Evolutionary conservation across 2,329 filamentous ascomycete genomes (phyloP), one percentile per base, ranked within the genome.

Genomic region (Aspergillus bombycis): DNA sequence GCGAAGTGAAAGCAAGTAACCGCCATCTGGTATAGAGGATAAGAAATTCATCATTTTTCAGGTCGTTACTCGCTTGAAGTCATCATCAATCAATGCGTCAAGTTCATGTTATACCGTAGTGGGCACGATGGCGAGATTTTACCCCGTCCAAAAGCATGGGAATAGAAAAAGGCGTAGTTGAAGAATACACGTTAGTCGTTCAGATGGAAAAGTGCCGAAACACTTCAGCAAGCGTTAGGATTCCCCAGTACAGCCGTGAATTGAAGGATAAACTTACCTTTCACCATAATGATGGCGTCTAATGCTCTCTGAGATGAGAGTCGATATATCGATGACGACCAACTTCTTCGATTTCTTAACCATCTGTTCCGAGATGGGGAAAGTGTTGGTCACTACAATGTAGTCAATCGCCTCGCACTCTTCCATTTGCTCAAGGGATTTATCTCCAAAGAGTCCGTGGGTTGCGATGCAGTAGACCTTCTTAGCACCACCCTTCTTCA

Each of bases 381-480:
- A 98, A 61, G 94, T 96, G 81, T 99, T 98, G 38, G 95, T 99
- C 72, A 98, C 94, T 60, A 99, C 89, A 70, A 99, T 94, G 71
- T 90, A 86, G 76, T 97, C 90, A 75, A 99, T 98, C 81, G 93
- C 96, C 71, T 94, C 91, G 83, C 95, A 98, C 56, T 88, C 88
- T 77, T 96, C 90, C 81, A 99, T 88, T 78, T 97, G 92, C 72
- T 93, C 90, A 19, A 99, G 86, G 68, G 91, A 92, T 75, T 97
- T 92, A 53, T 89, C 91, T 26, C 94, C 94, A 77, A 99, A 98
- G 41, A 99, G 86, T 46, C 94, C 95, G 74, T 99, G 95, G 0
- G 95, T 98, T 9, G 94, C 95, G 82, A 99, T 96, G 83, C 93
- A 97, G 80, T 97, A 98, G 41, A 99, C 95, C 79, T 91, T 95